A percentile compares a stretch with the other conserved stretches of the same genome.
Conservation (phyloP, 495 filamentous ascomycete genomes). For the Penicillium odoratum region DNA sequence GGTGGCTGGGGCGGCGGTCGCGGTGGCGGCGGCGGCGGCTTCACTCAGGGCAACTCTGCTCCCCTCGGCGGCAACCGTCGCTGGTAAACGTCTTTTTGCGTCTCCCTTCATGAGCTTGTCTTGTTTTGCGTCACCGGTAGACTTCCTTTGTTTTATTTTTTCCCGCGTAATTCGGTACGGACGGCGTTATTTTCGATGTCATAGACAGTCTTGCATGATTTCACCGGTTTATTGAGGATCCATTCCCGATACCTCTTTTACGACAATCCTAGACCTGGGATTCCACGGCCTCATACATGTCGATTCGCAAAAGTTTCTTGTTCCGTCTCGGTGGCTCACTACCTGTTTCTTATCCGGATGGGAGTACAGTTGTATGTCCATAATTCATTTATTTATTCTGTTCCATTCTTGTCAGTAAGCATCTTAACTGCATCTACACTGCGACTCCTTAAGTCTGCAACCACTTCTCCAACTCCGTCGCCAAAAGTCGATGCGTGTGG, state of each 20-base stretch:
- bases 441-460: slow-evolving; percentile 14
- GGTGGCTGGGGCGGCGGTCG: slow-evolving; percentile 58
- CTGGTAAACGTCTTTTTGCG: slow-evolving; percentile 48
- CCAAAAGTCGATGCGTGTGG: slow-evolving; percentile 42
- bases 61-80: slow-evolving; percentile 62
- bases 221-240: slow-evolving; percentile 21
- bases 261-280: slow-evolving; percentile 18
- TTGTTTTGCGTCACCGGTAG: slow-evolving; percentile 34
- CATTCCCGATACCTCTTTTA: slow-evolving; percentile 8
- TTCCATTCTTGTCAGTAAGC: neutral
- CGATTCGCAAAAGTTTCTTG: slow-evolving; percentile 31
- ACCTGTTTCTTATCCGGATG: slow-evolving; percentile 3
- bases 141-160: slow-evolving; percentile 32
- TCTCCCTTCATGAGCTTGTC: slow-evolving; percentile 29
- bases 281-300: slow-evolving; percentile 27
- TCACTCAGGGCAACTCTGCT: slow-evolving; percentile 64
- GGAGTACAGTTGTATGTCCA: slow-evolving; percentile 21
- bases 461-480: slow-evolving; percentile 28
- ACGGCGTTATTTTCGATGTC: slow-evolving; percentile 46
- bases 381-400: slow-evolving; percentile 16
- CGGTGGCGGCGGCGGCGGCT: slow-evolving; percentile 48
- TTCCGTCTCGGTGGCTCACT: slow-evolving; percentile 7
- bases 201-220: slow-evolving; percentile 44
- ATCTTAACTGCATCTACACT: no score
- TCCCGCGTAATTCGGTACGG: slow-evolving; percentile 43